phyloP scores from a whole-genome alignment of 31 red algal species.

The Asparagopsis taxiformis region DNA sequence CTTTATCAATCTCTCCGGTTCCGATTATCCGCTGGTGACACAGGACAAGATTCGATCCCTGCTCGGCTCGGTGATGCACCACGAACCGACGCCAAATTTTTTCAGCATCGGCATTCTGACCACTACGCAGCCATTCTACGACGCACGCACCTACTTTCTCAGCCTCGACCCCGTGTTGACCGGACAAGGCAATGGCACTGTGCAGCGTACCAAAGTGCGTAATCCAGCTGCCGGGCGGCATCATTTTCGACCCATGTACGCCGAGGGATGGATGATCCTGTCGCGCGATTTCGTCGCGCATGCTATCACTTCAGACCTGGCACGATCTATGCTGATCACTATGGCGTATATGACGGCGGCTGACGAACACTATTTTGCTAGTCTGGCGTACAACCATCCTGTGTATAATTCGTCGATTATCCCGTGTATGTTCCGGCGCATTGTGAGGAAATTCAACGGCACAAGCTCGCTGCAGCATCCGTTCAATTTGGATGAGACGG shows the following conservation, averaged over 20 bases:
- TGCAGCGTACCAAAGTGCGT: too few relatives aligned
- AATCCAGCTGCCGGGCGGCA: conserved; percentile 15
- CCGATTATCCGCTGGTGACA: neutral
- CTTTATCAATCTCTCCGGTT: neutral
- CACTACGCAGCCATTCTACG: too few relatives aligned
- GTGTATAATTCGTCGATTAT: conserved; percentile 39
- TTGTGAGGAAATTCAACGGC: too few relatives aligned
- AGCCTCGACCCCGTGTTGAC: too few relatives aligned
- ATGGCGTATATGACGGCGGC: conserved; percentile 37
- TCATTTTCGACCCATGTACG: conserved; percentile 18
- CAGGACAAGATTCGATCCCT: neutral
- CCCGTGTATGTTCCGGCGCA: conserved; percentile 40
- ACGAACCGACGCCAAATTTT: too few relatives aligned
- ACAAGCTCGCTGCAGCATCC: too few relatives aligned
- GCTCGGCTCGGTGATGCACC: neutral
- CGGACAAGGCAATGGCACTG: too few relatives aligned
- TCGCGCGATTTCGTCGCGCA: conserved; percentile 27
- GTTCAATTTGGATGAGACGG: too few relatives aligned
- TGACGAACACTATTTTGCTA: conserved; percentile 66
- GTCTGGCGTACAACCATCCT: conserved; percentile 40
- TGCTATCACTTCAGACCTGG: conserved; percentile 2
- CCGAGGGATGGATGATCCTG: conserved; percentile 79
- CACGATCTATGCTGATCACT: conserved; percentile 44
- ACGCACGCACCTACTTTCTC: too few relatives aligned
- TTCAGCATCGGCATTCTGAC: too few relatives aligned